A percentile compares a stretch with the other conserved stretches of the same genome.
Conservation (phyloP, 1,284 basidiomycete species). For the Ceratobasidium sp. region DNA sequence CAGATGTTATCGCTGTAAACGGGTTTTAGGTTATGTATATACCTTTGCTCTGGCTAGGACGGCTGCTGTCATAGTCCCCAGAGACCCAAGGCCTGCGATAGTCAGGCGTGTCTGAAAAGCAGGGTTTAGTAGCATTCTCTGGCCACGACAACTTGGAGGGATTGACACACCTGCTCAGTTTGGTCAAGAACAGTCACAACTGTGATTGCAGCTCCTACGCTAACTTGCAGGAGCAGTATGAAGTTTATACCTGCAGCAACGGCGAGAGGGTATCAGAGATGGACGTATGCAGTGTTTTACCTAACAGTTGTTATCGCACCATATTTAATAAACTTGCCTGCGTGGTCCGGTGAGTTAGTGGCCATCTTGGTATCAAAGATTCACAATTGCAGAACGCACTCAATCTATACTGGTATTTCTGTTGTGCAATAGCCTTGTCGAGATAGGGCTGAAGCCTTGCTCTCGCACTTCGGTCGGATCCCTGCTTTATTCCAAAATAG, state of each 20-base stretch:
- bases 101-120: conserved; percentile 13
- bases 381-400: conserved; percentile 5
- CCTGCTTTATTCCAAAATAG: conserved; percentile 1
- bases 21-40: background rate
- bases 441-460: conserved; percentile 37
- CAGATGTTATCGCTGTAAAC: conserved; percentile 22
- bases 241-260: conserved; percentile 34
- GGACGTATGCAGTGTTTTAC: background rate
- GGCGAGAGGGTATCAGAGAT: background rate
- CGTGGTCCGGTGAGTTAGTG: background rate
- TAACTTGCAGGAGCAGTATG: conserved; percentile 31
- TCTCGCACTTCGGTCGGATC: conserved; percentile 31
- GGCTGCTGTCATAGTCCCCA: conserved; percentile 32
- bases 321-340: conserved; percentile 35
- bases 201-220: conserved; percentile 25
- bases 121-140: background rate
- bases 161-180: conserved; percentile 19
- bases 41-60: conserved; percentile 43
- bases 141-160: background rate
- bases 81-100: conserved; percentile 11
- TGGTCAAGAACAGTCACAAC: conserved; percentile 18
- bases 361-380: background rate
- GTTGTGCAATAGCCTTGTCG: conserved; percentile 29
- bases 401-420: conserved; percentile 37
- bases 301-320: background rate